Base-by-base conservation (phyloP, 75 land plant species). In the Cryptomeria japonica region DNA sequence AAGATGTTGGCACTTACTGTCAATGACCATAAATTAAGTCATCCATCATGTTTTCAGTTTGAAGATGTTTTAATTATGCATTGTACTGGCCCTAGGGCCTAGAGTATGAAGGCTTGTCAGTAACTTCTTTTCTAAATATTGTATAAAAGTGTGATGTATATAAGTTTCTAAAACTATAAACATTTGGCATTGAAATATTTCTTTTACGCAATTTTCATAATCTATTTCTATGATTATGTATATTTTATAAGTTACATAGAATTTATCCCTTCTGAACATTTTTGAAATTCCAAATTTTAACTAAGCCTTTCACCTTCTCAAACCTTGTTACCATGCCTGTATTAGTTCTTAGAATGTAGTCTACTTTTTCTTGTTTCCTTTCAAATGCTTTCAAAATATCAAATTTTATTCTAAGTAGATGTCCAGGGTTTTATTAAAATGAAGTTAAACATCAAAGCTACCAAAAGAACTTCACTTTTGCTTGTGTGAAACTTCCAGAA, bases 351-450 rank as follows among this genome's bases (percentile, higher is more conserved):
- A 44, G 49, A 46, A 42, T 39, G 82, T 46, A 9, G n/a, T 82
- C 51, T 44, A 18, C 28, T 82, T 82, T n/a, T 82, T 22, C 84
- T 82, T 82, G 11, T n/a, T 82, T 82, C 3, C 51, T 82, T 82
- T 82, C 51, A 82, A 7, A 82, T 10, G 32, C 22, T 82, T 46
- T 42, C 47, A 82, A 22, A 42, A 82, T 11, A 82, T 44, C 3
- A 3, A 13, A 28, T 25, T 37, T 25, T 42, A 1, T n/a, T 44
- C 32, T 46, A 28, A 31, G 1, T 42, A 25, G n/a, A 42, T n/a
- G 39, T 82, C 41, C 31, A 46, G 51, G 32, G 84, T 46, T 46
- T 51, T 44, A 46, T n/a, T 82, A 5, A 82, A 18, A 80, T 80
- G 83, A 22, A 39, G 3, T 82, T 46, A 22, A 31, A 6, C 25